phyloP scores from a whole-genome alignment of 129 eudicot genomes.

The Lactuca saligna region DNA sequence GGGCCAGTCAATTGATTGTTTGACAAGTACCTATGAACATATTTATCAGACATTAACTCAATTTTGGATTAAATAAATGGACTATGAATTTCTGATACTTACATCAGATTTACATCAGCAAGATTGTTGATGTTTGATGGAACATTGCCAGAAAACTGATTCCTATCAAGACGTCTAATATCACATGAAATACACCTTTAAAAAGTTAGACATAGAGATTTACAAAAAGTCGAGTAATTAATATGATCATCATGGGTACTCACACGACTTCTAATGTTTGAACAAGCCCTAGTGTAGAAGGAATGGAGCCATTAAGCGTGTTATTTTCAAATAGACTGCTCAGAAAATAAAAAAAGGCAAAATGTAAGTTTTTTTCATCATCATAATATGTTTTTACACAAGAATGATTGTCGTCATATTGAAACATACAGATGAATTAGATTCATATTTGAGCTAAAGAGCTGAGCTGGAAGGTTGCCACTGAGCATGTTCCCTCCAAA shows the following conservation, averaged over 20 bases:
- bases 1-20: conserved; percentile 31
- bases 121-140: conserved; percentile 38
- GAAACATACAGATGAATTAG: conserved; percentile 76
- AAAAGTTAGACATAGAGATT: background rate
- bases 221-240: background rate
- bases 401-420: background rate
- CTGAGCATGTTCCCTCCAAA: conserved; percentile 70
- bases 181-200: conserved; percentile 5
- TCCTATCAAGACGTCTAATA: conserved; percentile 33
- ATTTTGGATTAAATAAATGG: background rate
- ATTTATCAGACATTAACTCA: background rate
- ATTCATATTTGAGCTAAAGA: conserved; percentile 58
- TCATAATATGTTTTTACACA: background rate
- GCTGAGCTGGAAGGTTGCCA: conserved; percentile 55
- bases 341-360: background rate
- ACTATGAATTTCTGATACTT: conserved; percentile 2
- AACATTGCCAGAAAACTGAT: conserved; percentile 15
- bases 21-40: conserved; percentile 28
- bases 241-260: conserved; percentile 40
- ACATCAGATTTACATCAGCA: conserved; percentile 18
- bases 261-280: conserved; percentile 62
- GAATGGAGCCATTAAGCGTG: conserved; percentile 58
- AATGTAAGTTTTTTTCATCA: background rate
- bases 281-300: conserved; percentile 63
- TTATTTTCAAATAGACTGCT: conserved; percentile 78